Base-by-base conservation (phyloP, 352 stramenopile genomes). In the Pseudoperonospora humuli region DNA sequence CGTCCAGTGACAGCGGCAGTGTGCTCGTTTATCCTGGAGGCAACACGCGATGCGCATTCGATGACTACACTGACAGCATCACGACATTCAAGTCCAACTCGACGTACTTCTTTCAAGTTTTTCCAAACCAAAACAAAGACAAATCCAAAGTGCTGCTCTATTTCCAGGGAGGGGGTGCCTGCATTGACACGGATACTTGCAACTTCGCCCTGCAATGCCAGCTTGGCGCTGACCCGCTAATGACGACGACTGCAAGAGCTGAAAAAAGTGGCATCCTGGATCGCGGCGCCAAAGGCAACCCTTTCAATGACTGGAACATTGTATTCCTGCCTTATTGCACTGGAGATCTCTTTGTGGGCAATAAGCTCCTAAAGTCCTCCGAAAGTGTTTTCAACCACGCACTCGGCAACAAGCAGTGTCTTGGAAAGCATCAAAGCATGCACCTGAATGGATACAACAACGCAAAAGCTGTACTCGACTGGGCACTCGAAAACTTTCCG, bases 251-350 rank as follows among this genome's bases (percentile, higher is more conserved):
- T 20, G 65, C 70, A 8, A 50, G 39, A 7, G 50, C 63, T 13
- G 35, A 61, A 15, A 80, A 65, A 50, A 48, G 46, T 7, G 73
- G 73, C 3, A 47, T 85, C 10, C 52, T 81, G 36, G 64, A 79
- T 39, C 54, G 54, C 13, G 58, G 61, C 11, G 45, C 69, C 13
- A 29, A 50, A 5, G 45, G 56, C 19, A 86, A 82, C 50, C 15
- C 64, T 17, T 84, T 84, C 45, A 66, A 64, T 35, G 70, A 84
- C 59, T 86, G 70, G 70, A 76, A 78, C 45, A 68, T 84, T 33
- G 71, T 86, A 11, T 67, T 77, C 48, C 41, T 86, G 6, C 70
- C 69, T 19, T 84, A 86, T 54, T 86, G 74, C 59, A 82, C 70
- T 26, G 68, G 70, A 9, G 70, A 86, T 23, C 50, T 86, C 39